Base-by-base conservation (phyloP, 805 yeast genomes). In the Ogataea trehaloabstinens region DNA sequence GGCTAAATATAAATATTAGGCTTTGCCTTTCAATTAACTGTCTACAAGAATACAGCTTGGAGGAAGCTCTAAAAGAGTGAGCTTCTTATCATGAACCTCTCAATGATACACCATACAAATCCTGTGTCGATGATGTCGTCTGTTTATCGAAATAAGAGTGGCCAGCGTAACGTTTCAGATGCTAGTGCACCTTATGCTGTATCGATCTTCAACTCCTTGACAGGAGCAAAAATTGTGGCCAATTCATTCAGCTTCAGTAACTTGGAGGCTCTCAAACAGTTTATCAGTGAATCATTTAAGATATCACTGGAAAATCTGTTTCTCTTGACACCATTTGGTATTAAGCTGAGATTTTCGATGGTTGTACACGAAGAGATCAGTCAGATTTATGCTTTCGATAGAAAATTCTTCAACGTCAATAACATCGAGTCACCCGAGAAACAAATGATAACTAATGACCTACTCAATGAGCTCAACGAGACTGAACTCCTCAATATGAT, bases 291-390 rank as follows among this genome's bases (percentile, higher is more conserved):
- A 4, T 61, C 67, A 28, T 68, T 76, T 56, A 50, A 51, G 30
- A 72, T 76, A 2, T 68, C 74, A 0, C 24, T 48, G 1, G 64
- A 59, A 19, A 68, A 70, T 36, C 48, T 72, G 30, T 68, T 83
- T 46, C 61, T 84, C 11, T 59, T 84, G 27, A 71, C 88, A 2
- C 77, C 88, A 1, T 80, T 74, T 55, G 90, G 90, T 0, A 70
- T 76, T 32, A 78, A 74, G 49, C 64, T 84, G 45, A 78, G 74
- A 55, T 73, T 66, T 55, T 69, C 67, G 52, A 70, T 68, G 69
- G 66, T 69, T 31, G 65, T 61, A 4, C 62, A 59, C 41, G 66
- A 74, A 46, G 81, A 76, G 42, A 56, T 73, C 21, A 66, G 64
- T 37, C 84, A 80, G 42, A 64, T 82, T 3, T 82, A 73, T 55